phyloP scores from a whole-genome alignment of 768 basidiomycete species.

The Strobilomyces dryophilus region DNA sequence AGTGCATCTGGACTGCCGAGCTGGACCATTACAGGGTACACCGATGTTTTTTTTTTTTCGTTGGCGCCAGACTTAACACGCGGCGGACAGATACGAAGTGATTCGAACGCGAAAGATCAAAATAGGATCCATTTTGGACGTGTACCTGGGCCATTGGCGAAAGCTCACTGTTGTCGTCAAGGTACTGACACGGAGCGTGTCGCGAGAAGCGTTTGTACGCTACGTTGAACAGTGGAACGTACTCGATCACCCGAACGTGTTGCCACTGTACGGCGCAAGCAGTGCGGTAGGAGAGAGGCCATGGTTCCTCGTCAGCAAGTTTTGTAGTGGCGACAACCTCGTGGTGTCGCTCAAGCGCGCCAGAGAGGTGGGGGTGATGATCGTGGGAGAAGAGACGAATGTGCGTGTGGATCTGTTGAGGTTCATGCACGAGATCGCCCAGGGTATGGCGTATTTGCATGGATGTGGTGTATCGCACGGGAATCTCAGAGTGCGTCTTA shows the following conservation, averaged over 20 bases:
- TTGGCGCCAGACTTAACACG: background rate
- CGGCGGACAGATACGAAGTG: conserved; percentile 58
- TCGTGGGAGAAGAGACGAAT: background rate
- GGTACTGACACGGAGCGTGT: conserved; percentile 58
- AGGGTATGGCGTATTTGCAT: conserved; percentile 83
- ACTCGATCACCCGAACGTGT: conserved; percentile 64
- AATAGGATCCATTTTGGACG: conserved; percentile 71
- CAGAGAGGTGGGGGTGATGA: background rate
- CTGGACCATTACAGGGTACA: conserved; percentile 73
- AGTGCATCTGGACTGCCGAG: conserved; percentile 43
- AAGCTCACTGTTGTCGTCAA: conserved; percentile 67
- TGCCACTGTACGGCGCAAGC: conserved; percentile 75
- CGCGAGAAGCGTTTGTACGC: conserved; percentile 59
- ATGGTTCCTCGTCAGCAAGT: conserved; percentile 79
- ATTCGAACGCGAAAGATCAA: conserved; percentile 67
- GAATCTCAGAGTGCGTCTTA: conserved; percentile 62
- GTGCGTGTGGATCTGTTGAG: conserved; percentile 41
- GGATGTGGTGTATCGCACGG: conserved; percentile 66
- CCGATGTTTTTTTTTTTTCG: background rate
- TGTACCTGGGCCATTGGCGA: conserved; percentile 72
- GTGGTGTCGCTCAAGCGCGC: conserved; percentile 49
- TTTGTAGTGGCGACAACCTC: conserved; percentile 61
- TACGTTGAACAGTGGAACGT: conserved; percentile 72
- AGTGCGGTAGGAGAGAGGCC: conserved; percentile 65
- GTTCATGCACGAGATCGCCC: conserved; percentile 70